These are phyloP conservation scores for Auriculariales sp. DNA, from an alignment of 768 basidiomycete species.

Conservation along the genomic window DNA sequence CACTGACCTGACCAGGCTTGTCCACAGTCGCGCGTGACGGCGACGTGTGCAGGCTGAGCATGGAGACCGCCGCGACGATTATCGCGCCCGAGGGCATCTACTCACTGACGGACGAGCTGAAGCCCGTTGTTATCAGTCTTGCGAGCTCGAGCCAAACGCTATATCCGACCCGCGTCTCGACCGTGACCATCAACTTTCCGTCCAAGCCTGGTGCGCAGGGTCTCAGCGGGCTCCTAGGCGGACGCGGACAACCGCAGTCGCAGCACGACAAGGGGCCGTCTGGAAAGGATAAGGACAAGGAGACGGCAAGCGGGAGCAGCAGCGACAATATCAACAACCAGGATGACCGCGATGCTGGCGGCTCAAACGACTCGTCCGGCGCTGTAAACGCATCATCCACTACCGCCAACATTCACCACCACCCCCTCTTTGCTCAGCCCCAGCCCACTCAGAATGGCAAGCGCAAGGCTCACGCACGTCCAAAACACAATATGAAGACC, in stretches of 20 bases:
- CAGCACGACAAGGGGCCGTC: slow-evolving; percentile 40
- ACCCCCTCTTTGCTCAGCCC: slow-evolving; percentile 46
- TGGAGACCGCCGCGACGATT: slow-evolving; percentile 77
- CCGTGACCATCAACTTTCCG: slow-evolving; percentile 7
- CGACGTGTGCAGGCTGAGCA: too few relatives aligned
- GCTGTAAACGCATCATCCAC: too few relatives aligned
- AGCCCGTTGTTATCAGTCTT: slow-evolving; percentile 35
- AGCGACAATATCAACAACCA: slow-evolving; percentile 66
- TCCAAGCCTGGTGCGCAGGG: slow-evolving; percentile 28
- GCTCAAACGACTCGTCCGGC: slow-evolving; percentile 13
- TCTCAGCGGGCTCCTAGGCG: slow-evolving; percentile 51
- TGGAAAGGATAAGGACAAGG: slow-evolving; percentile 21
- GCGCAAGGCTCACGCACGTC: slow-evolving; percentile 48
- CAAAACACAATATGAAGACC: slow-evolving; percentile 84
- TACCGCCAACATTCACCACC: slow-evolving; percentile 20
- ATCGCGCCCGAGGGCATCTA: slow-evolving; percentile 86
- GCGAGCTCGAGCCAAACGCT: slow-evolving; percentile 16
- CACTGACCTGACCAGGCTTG: too few relatives aligned
- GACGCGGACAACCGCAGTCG: slow-evolving; percentile 31
- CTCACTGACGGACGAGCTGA: slow-evolving; percentile 77
- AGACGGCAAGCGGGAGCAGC: slow-evolving; percentile 55
- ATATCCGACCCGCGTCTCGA: slow-evolving; percentile 51
- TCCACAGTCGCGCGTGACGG: too few relatives aligned
- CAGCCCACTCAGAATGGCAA: slow-evolving; percentile 33
- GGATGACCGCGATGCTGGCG: slow-evolving; percentile 11